phyloP scores from a whole-genome alignment of 192 early-diverging fungal genomes.

The Umbelopsis isabellina region DNA sequence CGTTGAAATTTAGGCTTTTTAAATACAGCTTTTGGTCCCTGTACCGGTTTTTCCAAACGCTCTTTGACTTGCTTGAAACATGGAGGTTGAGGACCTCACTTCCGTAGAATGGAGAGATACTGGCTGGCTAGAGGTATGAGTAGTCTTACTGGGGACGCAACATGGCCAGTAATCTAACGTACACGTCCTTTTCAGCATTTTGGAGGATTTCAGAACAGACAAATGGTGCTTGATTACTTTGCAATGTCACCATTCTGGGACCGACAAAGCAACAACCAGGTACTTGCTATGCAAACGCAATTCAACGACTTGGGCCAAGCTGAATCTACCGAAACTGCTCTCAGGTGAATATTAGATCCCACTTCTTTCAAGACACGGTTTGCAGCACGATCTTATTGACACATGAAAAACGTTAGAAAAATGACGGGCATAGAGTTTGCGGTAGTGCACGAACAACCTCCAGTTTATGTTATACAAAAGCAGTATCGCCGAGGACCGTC shows the following conservation, averaged over 20 bases:
- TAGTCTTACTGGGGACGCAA: neutral
- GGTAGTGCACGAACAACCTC: conserved; percentile 67
- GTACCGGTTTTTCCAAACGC: no score
- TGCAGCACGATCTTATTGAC: neutral
- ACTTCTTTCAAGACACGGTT: neutral
- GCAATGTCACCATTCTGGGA: conserved; percentile 85
- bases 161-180: neutral
- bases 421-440: conserved; percentile 83
- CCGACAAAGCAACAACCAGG: conserved; percentile 74
- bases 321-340: conserved; percentile 51
- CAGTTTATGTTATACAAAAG: conserved; percentile 74
- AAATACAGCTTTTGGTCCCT: no score
- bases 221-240: conserved; percentile 83
- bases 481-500: conserved; percentile 53
- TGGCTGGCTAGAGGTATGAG: conserved; percentile 54
- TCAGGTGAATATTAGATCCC: conserved; percentile 5
- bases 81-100: conserved; percentile 50
- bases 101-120: conserved; percentile 67
- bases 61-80: neutral
- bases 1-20: no score
- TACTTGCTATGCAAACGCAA: conserved; percentile 82
- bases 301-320: conserved; percentile 69
- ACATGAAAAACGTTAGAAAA: conserved; percentile 41
- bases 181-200: conserved; percentile 43
- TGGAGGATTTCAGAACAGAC: conserved; percentile 67